These are phyloP conservation scores for Tremellales sp. DNA, from an alignment of 1,284 basidiomycete genomes.

Conservation along the genomic window DNA sequence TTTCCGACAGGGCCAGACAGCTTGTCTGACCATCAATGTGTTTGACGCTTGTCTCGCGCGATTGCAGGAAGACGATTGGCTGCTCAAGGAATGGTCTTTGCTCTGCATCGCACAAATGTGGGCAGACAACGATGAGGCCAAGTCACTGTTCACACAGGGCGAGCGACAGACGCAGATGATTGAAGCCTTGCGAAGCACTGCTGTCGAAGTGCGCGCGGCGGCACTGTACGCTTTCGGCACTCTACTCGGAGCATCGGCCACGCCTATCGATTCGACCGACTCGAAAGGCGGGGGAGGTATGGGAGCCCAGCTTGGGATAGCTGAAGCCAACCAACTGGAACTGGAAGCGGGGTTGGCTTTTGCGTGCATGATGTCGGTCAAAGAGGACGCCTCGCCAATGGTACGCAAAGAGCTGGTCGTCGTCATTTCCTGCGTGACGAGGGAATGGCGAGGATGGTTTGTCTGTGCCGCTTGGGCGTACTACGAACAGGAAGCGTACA, in stretches of 20 bases:
- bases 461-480: constrained; percentile 94
- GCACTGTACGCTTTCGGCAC: constrained; percentile 90
- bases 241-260: constrained; percentile 82
- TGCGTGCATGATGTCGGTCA: constrained; percentile 61
- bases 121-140: constrained; percentile 86
- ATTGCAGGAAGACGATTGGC: constrained; percentile 78
- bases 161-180: constrained; percentile 80
- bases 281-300: constrained; percentile 78
- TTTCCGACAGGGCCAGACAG: constrained; percentile 78
- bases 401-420: constrained; percentile 92
- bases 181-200: constrained; percentile 75
- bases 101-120: constrained; percentile 94
- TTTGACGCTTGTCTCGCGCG: constrained; percentile 86
- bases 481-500: constrained; percentile 65
- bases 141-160: constrained; percentile 74
- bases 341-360: constrained; percentile 57
- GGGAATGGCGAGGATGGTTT: constrained; percentile 94
- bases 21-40: constrained; percentile 77
- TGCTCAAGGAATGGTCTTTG: constrained; percentile 90
- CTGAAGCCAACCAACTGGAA: constrained; percentile 64
- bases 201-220: constrained; percentile 88
- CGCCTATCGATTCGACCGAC: constrained; percentile 56
- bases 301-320: constrained; percentile 72
- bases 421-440: constrained; percentile 85
- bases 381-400: constrained; percentile 93